A percentile compares a stretch with the other conserved stretches of the same genome.
These are phyloP conservation scores for Rhodocollybia butyracea DNA, from an alignment of 768 basidiomycete genomes.

Conservation along the genomic window DNA sequence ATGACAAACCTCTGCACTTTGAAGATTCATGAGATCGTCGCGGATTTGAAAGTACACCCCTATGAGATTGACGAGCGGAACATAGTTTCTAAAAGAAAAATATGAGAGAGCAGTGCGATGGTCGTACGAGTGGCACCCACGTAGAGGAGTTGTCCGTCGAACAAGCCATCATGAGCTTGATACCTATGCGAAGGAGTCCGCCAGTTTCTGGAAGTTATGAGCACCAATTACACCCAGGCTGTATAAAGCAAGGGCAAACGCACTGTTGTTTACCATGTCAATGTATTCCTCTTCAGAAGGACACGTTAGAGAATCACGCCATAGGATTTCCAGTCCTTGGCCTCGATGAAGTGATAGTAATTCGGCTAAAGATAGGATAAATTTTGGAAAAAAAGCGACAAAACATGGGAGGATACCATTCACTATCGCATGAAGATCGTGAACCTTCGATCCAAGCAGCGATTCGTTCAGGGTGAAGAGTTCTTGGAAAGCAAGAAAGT, in stretches of 20 bases:
- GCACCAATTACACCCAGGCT: slow-evolving; percentile 1
- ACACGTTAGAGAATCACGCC: slow-evolving; percentile 88
- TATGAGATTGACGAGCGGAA: slow-evolving; percentile 90
- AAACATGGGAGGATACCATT: neutral
- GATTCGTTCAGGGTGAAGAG: slow-evolving; percentile 54
- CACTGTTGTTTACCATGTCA: slow-evolving; percentile 95
- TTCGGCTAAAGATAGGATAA: slow-evolving; percentile 40
- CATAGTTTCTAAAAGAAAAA: slow-evolving; percentile 62
- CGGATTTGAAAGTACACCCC: slow-evolving; percentile 95
- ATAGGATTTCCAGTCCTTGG: slow-evolving; percentile 91
- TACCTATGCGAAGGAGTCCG: slow-evolving; percentile 84
- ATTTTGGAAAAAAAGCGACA: neutral
- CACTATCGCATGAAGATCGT: slow-evolving; percentile 64
- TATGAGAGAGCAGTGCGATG: neutral
- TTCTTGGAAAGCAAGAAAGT: slow-evolving; percentile 90
- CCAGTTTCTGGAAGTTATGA: slow-evolving; percentile 71
- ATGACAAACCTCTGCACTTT: slow-evolving; percentile 69
- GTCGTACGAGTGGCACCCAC: slow-evolving; percentile 47
- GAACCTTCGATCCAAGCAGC: slow-evolving; percentile 22
- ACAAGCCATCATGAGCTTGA: slow-evolving; percentile 97
- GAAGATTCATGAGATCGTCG: slow-evolving; percentile 95
- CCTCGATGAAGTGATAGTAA: slow-evolving; percentile 89
- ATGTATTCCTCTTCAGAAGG: slow-evolving; percentile 96
- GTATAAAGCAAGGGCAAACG: slow-evolving; percentile 10
- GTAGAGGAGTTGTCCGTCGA: slow-evolving; percentile 55